Evolutionary conservation across 2,329 filamentous ascomycete species (phyloP), one percentile per base, ranked within the genome.

Genomic region (Trichoderma atrobrunneum): DNA sequence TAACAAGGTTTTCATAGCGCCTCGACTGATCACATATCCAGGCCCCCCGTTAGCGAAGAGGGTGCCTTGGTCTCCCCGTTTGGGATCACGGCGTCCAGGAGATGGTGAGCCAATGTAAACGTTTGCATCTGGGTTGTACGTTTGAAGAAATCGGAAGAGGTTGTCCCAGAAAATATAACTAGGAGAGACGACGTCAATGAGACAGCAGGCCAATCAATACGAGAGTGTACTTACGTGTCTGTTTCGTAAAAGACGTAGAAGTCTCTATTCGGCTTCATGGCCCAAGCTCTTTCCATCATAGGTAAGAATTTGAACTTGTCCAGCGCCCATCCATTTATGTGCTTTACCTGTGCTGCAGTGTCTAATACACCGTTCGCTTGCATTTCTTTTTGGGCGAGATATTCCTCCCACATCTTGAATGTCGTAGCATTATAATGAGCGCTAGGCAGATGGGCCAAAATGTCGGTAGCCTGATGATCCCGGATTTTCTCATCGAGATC

Each of bases 281-380:
- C 79, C 79, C 86, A 87, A 0, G 86, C 84, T 34, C 83, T 79
- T 72, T 87, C 85, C 5, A 88, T 80, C 83, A 87, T 87, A 54
- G 87, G 85, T 30, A 89, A 77, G 74, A 88, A 88, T 77, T 89
- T 89, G 81, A 85, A 88, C 76, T 86, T 87, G 78, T 89, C 87
- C 51, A 88, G 81, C 24, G 79, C 82, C 87, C 87, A 88, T 1
- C 86, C 86, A 36, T 78, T 80, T 73, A 80, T 80, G 51, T 72
- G 81, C 78, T 68, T 74, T 32, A 74, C 79, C 24, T 76, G 76
- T 72, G 78, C 76, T 69, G 74, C 78, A 68, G 76, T 71, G 24
- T 79, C 78, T 2, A 82, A 75, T 16, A 78, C 79, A 39, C 79
- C 80, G 12, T 80, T 80, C 6, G 75, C 75, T 10, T 75, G 74